Conservation (phyloP, 2,329 filamentous ascomycete genomes). For the Phoma herbarum region DNA sequence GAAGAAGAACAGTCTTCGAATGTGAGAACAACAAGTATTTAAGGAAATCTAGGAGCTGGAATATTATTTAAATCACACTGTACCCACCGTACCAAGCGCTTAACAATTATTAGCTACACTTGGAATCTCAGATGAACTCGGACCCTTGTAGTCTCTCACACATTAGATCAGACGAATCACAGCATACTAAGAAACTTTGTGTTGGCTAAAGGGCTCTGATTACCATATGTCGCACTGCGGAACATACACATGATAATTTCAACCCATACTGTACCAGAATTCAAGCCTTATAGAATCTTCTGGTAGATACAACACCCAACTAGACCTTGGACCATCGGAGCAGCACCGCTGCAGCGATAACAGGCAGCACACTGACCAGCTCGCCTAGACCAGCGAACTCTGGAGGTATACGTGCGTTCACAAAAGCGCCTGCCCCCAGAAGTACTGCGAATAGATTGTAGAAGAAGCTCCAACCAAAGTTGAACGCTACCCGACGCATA, state of each 20-base stretch:
- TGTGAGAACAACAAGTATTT: background rate
- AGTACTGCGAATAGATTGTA: slow-evolving; percentile 77
- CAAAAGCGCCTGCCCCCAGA: slow-evolving; percentile 66
- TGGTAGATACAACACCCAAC: background rate
- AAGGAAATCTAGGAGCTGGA: too few species aligned
- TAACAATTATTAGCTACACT: too few species aligned
- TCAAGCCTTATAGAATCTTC: background rate
- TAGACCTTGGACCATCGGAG: slow-evolving; percentile 51
- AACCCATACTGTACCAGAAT: background rate
- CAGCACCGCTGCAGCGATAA: slow-evolving; percentile 65
- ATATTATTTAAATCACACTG: background rate
- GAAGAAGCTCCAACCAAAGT: slow-evolving; percentile 74
- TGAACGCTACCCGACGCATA: slow-evolving; percentile 62
- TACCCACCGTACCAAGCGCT: background rate
- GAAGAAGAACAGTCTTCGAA: background rate
- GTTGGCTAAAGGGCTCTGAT: background rate
- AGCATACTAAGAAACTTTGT: background rate
- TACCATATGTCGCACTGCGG: background rate
- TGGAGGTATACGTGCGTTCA: slow-evolving; percentile 68
- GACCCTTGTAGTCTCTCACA: background rate
- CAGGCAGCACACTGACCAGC: slow-evolving; percentile 76
- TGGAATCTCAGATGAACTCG: background rate
- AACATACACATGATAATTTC: background rate
- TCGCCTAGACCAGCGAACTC: slow-evolving; percentile 75
- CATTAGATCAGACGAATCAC: background rate